Evolutionary conservation across 805 yeast genomes (phyloP).

Genomic region (Yarrowia hollandica): DNA sequence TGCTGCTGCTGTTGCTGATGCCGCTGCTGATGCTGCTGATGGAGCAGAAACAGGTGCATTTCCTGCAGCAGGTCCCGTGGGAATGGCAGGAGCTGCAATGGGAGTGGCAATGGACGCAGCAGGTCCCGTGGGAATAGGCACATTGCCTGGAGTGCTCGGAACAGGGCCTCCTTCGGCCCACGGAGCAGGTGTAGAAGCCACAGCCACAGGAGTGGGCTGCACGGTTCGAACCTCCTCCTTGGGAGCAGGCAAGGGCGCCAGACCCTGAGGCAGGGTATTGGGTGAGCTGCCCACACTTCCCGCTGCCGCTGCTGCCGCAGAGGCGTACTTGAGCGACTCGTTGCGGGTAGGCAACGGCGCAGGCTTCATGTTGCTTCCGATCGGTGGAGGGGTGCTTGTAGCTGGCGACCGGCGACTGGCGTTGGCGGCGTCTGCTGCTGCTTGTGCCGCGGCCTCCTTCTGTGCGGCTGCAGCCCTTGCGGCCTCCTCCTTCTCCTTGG

Average conservation of each 20-base stretch:
- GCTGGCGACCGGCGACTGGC: conserved; percentile 10
- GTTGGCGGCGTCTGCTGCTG: background rate
- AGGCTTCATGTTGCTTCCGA: conserved; percentile 46
- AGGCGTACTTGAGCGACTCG: conserved; percentile 54
- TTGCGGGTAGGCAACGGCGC: conserved; percentile 57
- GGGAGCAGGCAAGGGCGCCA: conserved; percentile 27
- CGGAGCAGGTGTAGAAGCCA: conserved; percentile 33
- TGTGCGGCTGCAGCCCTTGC: conserved; percentile 31
- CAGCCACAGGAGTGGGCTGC: conserved; percentile 35
- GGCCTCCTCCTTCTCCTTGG: conserved; percentile 39
- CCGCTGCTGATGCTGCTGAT: background rate
- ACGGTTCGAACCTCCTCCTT: background rate
- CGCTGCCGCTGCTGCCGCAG: conserved; percentile 50
- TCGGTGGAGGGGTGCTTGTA: conserved; percentile 33
- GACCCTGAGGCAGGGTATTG: conserved; percentile 12
- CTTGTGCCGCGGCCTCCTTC: conserved; percentile 31
- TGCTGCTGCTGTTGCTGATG: background rate
- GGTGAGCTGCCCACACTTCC: conserved; percentile 32
- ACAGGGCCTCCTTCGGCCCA: conserved; percentile 36
- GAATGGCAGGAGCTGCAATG: conserved; percentile 4
- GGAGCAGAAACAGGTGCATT: background rate
- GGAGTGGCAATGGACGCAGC: conserved; percentile 30
- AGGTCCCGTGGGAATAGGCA: background rate
- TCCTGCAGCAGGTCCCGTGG: background rate
- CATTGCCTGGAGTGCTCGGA: conserved; percentile 29